These are phyloP conservation scores for Circinella umbellata DNA, from an alignment of 371 early-diverging fungal species.

Conservation along the genomic window DNA sequence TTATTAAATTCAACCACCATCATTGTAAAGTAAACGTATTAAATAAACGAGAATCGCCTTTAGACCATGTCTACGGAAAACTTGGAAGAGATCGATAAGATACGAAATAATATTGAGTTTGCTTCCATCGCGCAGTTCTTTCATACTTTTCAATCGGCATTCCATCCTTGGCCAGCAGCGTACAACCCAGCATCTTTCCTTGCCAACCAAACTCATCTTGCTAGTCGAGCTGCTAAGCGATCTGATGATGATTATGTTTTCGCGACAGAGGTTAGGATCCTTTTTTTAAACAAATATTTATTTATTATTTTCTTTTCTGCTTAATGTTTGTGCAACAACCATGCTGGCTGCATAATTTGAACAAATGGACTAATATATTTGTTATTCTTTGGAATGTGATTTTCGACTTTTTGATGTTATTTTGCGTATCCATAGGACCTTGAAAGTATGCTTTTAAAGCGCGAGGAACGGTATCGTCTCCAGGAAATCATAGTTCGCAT, in stretches of 20 bases:
- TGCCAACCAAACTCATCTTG: conserved; percentile 1
- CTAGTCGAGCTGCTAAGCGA: conserved; percentile 12
- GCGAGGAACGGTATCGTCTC: conserved; percentile 32
- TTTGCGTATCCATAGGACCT: conserved; percentile 33
- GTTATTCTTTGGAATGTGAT: not conserved
- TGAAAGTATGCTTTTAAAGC: conserved; percentile 47
- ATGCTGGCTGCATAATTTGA: conserved; percentile 18
- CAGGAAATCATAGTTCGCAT: conserved; percentile 49
- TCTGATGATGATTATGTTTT: conserved; percentile 29
- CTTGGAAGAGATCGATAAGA: conserved; percentile 26
- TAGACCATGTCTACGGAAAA: conserved; percentile 15
- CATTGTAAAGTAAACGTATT: not conserved
- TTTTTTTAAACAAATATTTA: not conserved
- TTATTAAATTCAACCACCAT: not conserved
- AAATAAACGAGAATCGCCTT: not conserved
- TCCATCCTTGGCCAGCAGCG: conserved; percentile 43
- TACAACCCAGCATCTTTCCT: conserved; percentile 18
- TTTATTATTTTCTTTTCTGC: conserved; percentile 5
- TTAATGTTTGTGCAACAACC: conserved; percentile 33
- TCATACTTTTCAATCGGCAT: conserved; percentile 49
- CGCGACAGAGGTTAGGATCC: conserved; percentile 34
- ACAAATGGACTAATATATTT: not conserved
- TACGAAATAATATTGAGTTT: conserved; percentile 55
- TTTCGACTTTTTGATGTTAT: not conserved
- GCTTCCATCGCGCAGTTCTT: conserved; percentile 54